phyloP scores from a whole-genome alignment of 1,139 yeast genomes.

The Suhomyces guaymorum region DNA sequence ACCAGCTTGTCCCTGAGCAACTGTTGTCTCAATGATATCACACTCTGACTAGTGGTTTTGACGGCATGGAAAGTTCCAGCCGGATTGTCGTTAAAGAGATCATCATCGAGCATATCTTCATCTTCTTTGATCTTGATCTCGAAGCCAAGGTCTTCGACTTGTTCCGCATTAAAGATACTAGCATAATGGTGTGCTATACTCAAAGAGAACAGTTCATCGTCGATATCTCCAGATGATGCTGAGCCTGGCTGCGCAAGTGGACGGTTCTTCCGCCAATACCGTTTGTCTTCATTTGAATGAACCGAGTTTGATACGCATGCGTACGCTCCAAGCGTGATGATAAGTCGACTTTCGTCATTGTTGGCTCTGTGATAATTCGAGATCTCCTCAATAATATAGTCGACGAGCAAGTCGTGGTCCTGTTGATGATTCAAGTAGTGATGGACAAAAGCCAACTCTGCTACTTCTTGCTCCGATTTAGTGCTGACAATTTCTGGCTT shows the following conservation, averaged over 20 bases:
- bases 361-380: conserved; percentile 23
- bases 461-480: conserved; percentile 2
- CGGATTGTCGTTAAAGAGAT: conserved; percentile 16
- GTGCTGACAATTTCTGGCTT: conserved; percentile 6
- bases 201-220: conserved; percentile 10
- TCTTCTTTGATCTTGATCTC: conserved; percentile 13
- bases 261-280: conserved; percentile 27
- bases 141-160: conserved; percentile 10
- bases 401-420: conserved; percentile 13
- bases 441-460: conserved; percentile 4
- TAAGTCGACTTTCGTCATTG: conserved; percentile 31
- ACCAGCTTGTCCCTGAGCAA: conserved; percentile 1
- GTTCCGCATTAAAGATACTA: conserved; percentile 16
- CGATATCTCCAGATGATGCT: not conserved
- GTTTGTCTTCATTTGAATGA: conserved; percentile 21
- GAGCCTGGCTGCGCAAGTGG: conserved; percentile 1
- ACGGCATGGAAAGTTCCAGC: not conserved
- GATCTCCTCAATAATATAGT: conserved; percentile 22
- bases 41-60: conserved; percentile 4
- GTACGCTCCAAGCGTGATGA: conserved; percentile 30
- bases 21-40: conserved; percentile 1
- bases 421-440: conserved; percentile 1
- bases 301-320: conserved; percentile 23
- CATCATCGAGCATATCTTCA: conserved; percentile 18
- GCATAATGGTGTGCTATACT: conserved; percentile 17